Percentiles rank a stretch among this genome's conserved stretches.
Evolutionary conservation across 306 rosid genomes (phyloP).

Genomic region (Urtica urens): DNA sequence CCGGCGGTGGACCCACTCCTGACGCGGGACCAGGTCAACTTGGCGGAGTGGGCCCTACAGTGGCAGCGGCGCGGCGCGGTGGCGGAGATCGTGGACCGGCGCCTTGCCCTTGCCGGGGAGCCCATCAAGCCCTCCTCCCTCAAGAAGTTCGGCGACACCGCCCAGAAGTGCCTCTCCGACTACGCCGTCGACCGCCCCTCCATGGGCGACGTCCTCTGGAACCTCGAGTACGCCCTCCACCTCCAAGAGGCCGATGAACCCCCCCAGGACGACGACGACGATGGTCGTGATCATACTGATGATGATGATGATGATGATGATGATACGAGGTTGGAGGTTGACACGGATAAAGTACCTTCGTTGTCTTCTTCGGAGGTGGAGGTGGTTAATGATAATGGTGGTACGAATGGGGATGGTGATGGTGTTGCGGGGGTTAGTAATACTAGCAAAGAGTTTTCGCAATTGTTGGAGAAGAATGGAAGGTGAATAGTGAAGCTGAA

Average conservation of each 20-base stretch:
- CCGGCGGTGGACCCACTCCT: constrained; percentile 91
- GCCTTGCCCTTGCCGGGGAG: constrained; percentile 46
- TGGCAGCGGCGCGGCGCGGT: constrained; percentile 82
- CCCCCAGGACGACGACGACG: constrained; percentile 16
- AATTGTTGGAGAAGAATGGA: constrained; percentile 78
- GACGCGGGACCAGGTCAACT: constrained; percentile 73
- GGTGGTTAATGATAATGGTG: constrained; percentile 27
- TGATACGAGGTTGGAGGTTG: constrained; percentile 12
- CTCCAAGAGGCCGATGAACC: constrained; percentile 70
- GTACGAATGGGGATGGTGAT: too few species aligned
- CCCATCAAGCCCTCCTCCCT: constrained; percentile 53
- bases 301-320: not conserved
- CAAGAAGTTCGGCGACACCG: constrained; percentile 84
- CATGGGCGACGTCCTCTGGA: constrained; percentile 96
- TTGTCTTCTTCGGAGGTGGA: constrained; percentile 26
- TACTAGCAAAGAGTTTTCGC: constrained; percentile 74
- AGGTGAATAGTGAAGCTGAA: constrained; percentile 60
- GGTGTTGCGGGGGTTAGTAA: constrained; percentile 34
- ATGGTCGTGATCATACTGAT: not conserved
- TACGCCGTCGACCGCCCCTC: constrained; percentile 93
- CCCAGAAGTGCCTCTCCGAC: constrained; percentile 93
- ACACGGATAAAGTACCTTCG: constrained; percentile 16
- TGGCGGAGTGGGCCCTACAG: constrained; percentile 88
- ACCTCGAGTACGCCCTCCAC: constrained; percentile 87
- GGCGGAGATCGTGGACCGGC: constrained; percentile 56